Evolutionary conservation across 176 grass and related monocot species (phyloP).

Genomic region (Guadua angustifolia): DNA sequence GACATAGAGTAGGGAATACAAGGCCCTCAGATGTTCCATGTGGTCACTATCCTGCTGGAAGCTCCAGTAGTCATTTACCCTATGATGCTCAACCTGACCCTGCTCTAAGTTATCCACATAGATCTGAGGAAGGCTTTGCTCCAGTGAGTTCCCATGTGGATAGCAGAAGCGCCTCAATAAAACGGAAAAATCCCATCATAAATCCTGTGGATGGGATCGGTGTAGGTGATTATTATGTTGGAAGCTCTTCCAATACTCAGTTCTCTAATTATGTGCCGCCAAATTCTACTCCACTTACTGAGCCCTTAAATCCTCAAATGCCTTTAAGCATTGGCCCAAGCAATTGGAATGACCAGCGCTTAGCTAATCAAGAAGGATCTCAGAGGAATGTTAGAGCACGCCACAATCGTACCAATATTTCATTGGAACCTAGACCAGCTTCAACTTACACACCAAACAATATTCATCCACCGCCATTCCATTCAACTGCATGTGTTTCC

Average conservation of each 20-base stretch:
- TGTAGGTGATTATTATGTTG: conserved; percentile 43
- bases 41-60: conserved; percentile 44
- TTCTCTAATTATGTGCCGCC: conserved; percentile 42
- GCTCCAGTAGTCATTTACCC: conserved; percentile 34
- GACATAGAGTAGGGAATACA: conserved; percentile 34
- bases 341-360: conserved; percentile 36
- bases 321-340: conserved; percentile 43
- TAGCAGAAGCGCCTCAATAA: conserved; percentile 44
- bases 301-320: conserved; percentile 31
- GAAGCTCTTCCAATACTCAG: conserved; percentile 61
- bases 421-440: conserved; percentile 44
- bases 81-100: conserved; percentile 27
- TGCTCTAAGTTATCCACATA: conserved; percentile 33
- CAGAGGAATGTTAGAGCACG: conserved; percentile 77
- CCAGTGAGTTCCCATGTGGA: conserved; percentile 41
- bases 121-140: conserved; percentile 39
- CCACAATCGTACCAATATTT: conserved; percentile 32
- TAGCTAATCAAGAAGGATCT: conserved; percentile 44
- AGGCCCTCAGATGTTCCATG: conserved; percentile 35
- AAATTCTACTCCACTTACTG: conserved; percentile 37
- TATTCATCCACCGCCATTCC: conserved; percentile 7
- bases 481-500: conserved; percentile 46
- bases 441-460: conserved; percentile 28
- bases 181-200: conserved; percentile 51
- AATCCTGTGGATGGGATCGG: conserved; percentile 35